Evolutionary conservation across 352 stramenopile genomes (phyloP).

Genomic region (Globisporangium paddicum): DNA sequence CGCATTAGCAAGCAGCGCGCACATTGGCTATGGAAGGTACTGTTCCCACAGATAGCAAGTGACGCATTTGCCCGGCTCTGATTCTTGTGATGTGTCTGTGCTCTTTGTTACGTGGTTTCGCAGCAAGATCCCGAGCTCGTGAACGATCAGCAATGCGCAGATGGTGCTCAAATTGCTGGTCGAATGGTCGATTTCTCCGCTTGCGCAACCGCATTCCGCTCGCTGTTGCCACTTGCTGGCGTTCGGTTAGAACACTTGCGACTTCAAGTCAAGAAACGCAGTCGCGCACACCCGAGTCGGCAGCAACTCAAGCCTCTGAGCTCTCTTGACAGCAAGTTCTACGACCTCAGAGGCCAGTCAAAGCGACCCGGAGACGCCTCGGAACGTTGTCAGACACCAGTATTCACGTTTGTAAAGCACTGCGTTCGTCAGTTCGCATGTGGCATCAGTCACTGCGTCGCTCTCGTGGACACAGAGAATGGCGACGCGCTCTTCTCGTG

Average conservation of each 20-base stretch:
- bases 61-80: too few relatives aligned
- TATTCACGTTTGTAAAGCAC: not conserved
- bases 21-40: constrained; percentile 11
- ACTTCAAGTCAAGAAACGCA: constrained; percentile 12
- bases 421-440: constrained; percentile 30
- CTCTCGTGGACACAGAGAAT: constrained; percentile 6
- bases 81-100: not conserved
- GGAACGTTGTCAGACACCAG: not conserved
- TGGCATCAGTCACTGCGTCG: constrained; percentile 35
- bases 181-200: not conserved
- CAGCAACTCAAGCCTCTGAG: constrained; percentile 20
- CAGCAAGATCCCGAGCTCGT: not conserved
- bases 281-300: constrained; percentile 11
- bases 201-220: not conserved
- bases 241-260: constrained; percentile 21
- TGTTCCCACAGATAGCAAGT: too few relatives aligned
- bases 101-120: not conserved
- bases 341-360: not conserved
- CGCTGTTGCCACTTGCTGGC: not conserved
- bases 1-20: not conserved
- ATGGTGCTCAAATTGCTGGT: not conserved
- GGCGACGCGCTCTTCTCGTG: constrained; percentile 21
- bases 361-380: not conserved
- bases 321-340: not conserved
- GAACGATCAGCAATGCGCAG: not conserved